These are phyloP conservation scores for Rheum nobile DNA, from an alignment of 148 eudicot genomes.

Conservation along the genomic window DNA sequence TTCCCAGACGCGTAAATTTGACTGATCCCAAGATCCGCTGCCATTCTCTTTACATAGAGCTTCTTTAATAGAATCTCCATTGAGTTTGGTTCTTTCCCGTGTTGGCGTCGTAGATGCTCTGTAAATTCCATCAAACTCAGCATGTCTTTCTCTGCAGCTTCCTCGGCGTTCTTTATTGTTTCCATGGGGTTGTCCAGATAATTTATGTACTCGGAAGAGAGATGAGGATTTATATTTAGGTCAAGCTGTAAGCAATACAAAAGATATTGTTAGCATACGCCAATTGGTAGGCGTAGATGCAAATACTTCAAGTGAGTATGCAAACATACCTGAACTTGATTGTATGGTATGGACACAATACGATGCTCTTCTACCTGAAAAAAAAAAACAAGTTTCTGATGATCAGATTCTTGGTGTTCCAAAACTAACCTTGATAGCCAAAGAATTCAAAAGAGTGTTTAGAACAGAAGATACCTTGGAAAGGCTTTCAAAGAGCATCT, in stretches of 20 bases:
- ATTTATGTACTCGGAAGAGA: constrained; percentile 91
- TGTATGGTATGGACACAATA: constrained; percentile 58
- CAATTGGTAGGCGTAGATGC: not conserved
- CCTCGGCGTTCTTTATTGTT: constrained; percentile 66
- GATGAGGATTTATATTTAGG: constrained; percentile 74
- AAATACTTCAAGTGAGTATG: not conserved
- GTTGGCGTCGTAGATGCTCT: constrained; percentile 65
- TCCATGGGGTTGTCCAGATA: constrained; percentile 91
- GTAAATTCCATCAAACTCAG: constrained; percentile 77
- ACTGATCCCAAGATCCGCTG: constrained; percentile 84
- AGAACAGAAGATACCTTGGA: constrained; percentile 43
- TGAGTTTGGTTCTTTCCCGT: constrained; percentile 89
- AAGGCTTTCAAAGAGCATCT: constrained; percentile 97
- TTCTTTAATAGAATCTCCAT: constrained; percentile 86
- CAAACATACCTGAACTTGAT: constrained; percentile 62
- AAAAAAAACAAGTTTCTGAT: not conserved
- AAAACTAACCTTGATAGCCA: not conserved
- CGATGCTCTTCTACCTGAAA: constrained; percentile 90
- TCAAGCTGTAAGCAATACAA: constrained; percentile 45
- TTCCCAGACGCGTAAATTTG: constrained; percentile 66
- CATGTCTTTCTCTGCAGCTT: constrained; percentile 76
- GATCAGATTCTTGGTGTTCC: not conserved
- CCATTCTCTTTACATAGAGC: constrained; percentile 88
- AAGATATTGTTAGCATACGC: not conserved
- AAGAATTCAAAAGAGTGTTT: not conserved